Evolutionary conservation across 805 yeast species (phyloP).

Genomic region (Yarrowia hollandica): DNA sequence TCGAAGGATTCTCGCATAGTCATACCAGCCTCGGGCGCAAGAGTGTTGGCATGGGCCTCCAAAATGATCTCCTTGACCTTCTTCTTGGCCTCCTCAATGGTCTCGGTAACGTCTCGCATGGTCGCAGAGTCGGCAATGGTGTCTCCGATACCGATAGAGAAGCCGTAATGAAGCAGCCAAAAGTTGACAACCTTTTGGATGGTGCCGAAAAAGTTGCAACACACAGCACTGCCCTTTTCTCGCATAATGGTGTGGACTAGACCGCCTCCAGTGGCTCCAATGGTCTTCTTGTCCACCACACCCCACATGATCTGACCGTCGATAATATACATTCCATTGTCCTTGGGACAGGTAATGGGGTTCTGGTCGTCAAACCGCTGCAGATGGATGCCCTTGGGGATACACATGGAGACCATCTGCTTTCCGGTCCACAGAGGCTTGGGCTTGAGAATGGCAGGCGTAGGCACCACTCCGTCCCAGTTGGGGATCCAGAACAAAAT

Average conservation of each 20-base stretch:
- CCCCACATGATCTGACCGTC: slow-evolving; percentile 98
- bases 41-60: slow-evolving; percentile 84
- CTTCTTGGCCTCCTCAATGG: slow-evolving; percentile 87
- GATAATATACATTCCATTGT: slow-evolving; percentile 90
- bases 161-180: slow-evolving; percentile 96
- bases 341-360: slow-evolving; percentile 80
- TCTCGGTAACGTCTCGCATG: slow-evolving; percentile 88
- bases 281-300: slow-evolving; percentile 96
- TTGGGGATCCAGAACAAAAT: slow-evolving; percentile 96
- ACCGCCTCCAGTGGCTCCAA: slow-evolving; percentile 98
- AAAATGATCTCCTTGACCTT: slow-evolving; percentile 91
- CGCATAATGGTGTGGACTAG: slow-evolving; percentile 95
- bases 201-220: slow-evolving; percentile 88
- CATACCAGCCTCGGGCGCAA: slow-evolving; percentile 99
- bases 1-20: slow-evolving; percentile 97
- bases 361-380: slow-evolving; percentile 92
- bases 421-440: slow-evolving; percentile 98
- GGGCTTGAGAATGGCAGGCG: slow-evolving; percentile 91
- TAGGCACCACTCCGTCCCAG: slow-evolving; percentile 98
- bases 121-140: slow-evolving; percentile 98
- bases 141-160: slow-evolving; percentile 99
- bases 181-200: slow-evolving; percentile 93
- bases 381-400: slow-evolving; percentile 93
- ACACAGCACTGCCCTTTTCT: slow-evolving; percentile 89
- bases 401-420: slow-evolving; percentile 86